Conservation (phyloP, 208 protist species). For the Tritrichomonas foetus region DNA sequence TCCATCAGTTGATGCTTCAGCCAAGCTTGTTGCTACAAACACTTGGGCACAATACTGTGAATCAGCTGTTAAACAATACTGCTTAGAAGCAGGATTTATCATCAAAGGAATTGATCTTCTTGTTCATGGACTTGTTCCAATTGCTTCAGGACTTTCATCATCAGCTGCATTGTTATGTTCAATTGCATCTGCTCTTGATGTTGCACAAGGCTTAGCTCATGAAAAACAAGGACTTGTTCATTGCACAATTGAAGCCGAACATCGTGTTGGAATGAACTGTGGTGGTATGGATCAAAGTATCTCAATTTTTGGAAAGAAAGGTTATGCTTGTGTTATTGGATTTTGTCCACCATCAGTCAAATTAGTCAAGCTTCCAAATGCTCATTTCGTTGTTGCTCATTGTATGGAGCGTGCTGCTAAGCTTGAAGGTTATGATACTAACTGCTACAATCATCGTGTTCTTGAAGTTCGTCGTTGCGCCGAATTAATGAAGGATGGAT, state of each 20-base stretch:
- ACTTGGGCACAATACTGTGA: slow-evolving; percentile 8
- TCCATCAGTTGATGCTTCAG: background rate
- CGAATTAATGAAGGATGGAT: background rate
- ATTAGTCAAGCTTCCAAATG: background rate
- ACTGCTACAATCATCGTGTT: background rate
- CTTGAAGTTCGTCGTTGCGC: background rate
- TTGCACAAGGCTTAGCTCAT: background rate
- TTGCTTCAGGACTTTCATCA: background rate
- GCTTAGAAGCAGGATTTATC: too few species aligned
- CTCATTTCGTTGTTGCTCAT: background rate
- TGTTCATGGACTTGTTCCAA: background rate
- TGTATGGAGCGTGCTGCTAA: background rate
- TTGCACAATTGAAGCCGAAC: background rate
- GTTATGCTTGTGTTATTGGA: background rate
- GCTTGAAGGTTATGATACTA: background rate
- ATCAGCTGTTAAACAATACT: background rate
- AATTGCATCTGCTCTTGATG: background rate
- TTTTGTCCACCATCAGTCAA: background rate
- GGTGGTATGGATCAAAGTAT: slow-evolving; percentile 26
- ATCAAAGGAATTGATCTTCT: background rate
- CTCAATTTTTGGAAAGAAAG: background rate
- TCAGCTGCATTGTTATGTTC: background rate
- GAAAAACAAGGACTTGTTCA: background rate
- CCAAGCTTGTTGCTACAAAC: background rate
- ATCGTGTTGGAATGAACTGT: background rate